Evolutionary conservation across 1,284 basidiomycete genomes (phyloP), one percentile per base, ranked within the genome.

Genomic region (Tilletia caries): DNA sequence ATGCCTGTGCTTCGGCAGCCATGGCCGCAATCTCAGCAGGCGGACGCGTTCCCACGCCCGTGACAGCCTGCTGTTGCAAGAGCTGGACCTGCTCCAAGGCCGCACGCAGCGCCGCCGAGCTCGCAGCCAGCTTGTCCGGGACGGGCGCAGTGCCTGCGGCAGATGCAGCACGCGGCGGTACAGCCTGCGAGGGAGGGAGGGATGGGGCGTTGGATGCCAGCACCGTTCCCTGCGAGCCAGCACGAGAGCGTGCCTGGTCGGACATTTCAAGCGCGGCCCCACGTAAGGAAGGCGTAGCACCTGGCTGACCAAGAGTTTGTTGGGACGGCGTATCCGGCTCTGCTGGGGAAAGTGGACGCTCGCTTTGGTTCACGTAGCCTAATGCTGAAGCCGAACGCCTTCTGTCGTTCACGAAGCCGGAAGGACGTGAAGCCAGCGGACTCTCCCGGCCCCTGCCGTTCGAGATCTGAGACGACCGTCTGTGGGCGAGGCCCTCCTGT

Each of bases 111-210:
- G 58, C 58, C 3, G 58, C 58, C 27, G 58, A 62, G 32, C 58
- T 62, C 2, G 58, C 58, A 10, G 58, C 58, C 58, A 62, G 27
- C 58, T 37, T 62, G 58, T 62, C 58, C 15, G 58, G 20, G 32
- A n/a, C 8, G 3, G 48, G 20, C 6, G 12, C 48, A 6, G 8
- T 20, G 1, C 48, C 48, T 5, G 37, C 8, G 8, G 37, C 37
- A 15, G 37, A 41, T 41, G 37, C 37, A 15, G 0, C 37, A 1
- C 10, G 15, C 10, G 10, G 37, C 37, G 37, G 37, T 52, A 15
- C 15, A 33, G 60, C 33, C 23, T 25, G 23, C 5, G 62, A 34
- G 37, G 72, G 72, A 25, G 70, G 54, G 48, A 82, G 75, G n/a
- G 73, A 68, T 0, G 80, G 80, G 67, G n/a, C n/a, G n/a, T n/a